Percentiles rank a stretch among this genome's conserved stretches.
These are phyloP conservation scores for Leccinum sublutescens DNA, from an alignment of 768 basidiomycete genomes.

Conservation along the genomic window DNA sequence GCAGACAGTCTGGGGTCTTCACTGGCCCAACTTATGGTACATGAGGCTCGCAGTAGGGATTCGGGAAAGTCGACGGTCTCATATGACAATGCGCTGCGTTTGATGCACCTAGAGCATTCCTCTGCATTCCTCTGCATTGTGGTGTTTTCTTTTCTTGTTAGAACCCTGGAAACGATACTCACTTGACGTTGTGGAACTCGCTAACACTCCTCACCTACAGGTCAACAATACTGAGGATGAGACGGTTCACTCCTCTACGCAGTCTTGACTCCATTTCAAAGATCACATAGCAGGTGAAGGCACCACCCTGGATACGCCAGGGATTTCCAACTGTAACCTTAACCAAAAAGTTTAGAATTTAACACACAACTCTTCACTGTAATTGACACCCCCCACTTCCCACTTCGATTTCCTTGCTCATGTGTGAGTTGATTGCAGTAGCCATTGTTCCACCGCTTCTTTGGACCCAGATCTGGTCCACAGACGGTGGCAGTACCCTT, in stretches of 20 bases:
- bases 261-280: too few species aligned
- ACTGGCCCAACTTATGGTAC: not conserved
- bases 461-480: not conserved
- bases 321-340: not conserved
- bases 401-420: not conserved
- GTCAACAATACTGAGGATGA: not conserved
- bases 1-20: not conserved
- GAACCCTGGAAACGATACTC: not conserved
- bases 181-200: not conserved
- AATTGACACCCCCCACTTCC: not conserved
- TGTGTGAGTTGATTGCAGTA: not conserved
- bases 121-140: not conserved
- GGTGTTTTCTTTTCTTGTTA: not conserved
- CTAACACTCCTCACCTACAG: not conserved
- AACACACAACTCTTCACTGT: too few species aligned
- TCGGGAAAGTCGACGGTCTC: not conserved
- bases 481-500: not conserved
- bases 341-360: not conserved
- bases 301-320: not conserved
- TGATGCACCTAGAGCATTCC: not conserved
- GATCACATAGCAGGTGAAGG: not conserved
- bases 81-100: not conserved
- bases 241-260: not conserved
- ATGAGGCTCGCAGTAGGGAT: not conserved
- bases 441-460: conserved; percentile 1